phyloP scores from a whole-genome alignment of 106 monocot species.

The Dioscorea dumetorum region DNA sequence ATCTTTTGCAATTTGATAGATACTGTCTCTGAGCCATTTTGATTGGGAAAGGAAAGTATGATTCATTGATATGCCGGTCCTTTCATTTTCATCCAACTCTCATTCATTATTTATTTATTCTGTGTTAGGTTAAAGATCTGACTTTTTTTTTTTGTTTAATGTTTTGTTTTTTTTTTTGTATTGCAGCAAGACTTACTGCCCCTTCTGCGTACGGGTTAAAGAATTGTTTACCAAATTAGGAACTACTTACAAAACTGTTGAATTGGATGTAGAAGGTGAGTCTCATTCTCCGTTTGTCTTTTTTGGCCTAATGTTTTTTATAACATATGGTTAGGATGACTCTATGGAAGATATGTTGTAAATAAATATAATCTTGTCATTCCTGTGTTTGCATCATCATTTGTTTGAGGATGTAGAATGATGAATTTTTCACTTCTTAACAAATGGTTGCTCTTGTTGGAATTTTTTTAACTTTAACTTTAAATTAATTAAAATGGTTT shows the following conservation, averaged over 20 bases:
- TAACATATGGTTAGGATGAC: not conserved
- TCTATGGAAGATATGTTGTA: not conserved
- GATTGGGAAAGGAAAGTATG: not conserved
- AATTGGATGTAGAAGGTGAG: slow-evolving; percentile 79
- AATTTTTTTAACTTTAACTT: too few relatives aligned
- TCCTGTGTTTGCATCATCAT: not conserved
- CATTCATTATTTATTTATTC: not conserved
- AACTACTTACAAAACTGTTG: slow-evolving; percentile 47
- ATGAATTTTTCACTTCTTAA: too few relatives aligned
- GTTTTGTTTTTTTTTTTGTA: not conserved
- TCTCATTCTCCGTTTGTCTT: not conserved
- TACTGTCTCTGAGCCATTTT: not conserved
- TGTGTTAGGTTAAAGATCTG: not conserved
- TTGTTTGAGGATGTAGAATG: not conserved
- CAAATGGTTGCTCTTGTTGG: too few relatives aligned
- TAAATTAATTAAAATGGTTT: too few relatives aligned
- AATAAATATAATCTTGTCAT: not conserved
- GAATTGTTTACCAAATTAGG: slow-evolving; percentile 56
- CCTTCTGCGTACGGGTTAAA: slow-evolving; percentile 63
- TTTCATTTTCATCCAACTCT: not conserved
- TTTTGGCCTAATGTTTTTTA: not conserved
- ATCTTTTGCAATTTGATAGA: not conserved
- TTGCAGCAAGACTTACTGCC: slow-evolving; percentile 82
- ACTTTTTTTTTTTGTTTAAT: not conserved
- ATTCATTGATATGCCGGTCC: not conserved